phyloP scores from a whole-genome alignment of 78 protist genomes.

The Dictyostelium discoideum region DNA sequence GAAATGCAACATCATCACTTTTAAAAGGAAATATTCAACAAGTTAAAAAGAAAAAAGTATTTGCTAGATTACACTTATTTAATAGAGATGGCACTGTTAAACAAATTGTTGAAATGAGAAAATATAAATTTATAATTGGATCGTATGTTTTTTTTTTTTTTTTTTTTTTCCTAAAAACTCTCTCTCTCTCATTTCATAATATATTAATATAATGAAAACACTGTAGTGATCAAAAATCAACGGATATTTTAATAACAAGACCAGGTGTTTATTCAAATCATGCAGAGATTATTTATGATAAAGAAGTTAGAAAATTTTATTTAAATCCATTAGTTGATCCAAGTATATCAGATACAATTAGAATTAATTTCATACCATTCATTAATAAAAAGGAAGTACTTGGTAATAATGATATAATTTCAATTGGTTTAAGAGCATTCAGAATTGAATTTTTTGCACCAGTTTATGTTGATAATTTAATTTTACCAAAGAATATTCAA shows the following conservation, averaged over 20 bases:
- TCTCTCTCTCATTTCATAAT: neutral
- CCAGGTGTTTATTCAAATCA: constrained; percentile 16
- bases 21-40: neutral
- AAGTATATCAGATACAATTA: constrained; percentile 17
- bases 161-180: neutral
- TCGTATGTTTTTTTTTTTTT: neutral
- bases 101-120: neutral
- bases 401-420: constrained; percentile 19
- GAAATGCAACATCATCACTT: neutral
- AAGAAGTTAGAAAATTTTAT: neutral
- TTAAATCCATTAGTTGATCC: constrained; percentile 12
- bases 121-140: neutral
- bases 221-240: neutral
- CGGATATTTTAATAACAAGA: constrained; percentile 24
- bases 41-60: neutral
- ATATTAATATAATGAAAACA: neutral
- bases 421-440: constrained; percentile 41
- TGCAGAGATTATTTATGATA: constrained; percentile 10
- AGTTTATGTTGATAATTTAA: neutral
- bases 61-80: neutral
- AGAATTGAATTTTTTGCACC: constrained; percentile 22
- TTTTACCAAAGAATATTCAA: neutral
- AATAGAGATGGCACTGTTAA: neutral
- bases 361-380: constrained; percentile 40
- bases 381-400: constrained; percentile 6